Base-by-base conservation (phyloP, 305 asterid genomes). In the Ajuga reptans region DNA sequence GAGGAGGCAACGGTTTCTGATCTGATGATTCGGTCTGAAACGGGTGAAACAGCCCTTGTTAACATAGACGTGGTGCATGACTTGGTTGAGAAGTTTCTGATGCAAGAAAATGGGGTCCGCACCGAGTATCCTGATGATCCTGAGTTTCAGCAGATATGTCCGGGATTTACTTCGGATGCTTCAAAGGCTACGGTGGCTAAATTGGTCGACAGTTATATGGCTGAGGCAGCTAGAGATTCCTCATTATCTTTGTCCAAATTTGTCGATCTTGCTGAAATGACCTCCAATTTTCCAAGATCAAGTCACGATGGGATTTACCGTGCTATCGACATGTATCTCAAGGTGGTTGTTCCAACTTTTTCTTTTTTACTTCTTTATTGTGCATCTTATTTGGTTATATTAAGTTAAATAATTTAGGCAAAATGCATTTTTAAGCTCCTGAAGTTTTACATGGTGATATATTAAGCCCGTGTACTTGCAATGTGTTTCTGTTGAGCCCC, bases 221-320 rank as follows among this genome's bases (percentile, higher is more conserved):
- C 91, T 15, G 92, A 91, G 78, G 93, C 88, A 18, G 84, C 95
- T 21, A 77, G 83, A 71, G 97, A 87, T 75, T 66, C 82, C 11
- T 68, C 75, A 75, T 77, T 91, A 57, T 79, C 90, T 49, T 55
- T 86, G 78, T 65, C 83, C 2, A 83, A 80, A 74, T 87, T 91
- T 62, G 64, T 87, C n/a, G 84, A 80, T 69, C 82, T 91, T 31
- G 87, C 93, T 3, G 91, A 84, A 64, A 80, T 83, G 87, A 93
- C 86, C 1, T 79, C 93, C 9, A 72, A 73, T n/a, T 87, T 79
- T 67, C 84, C 88, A 4, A 83, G 96, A 78, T 68, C 79, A 21
- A 80, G 87, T n/a, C 97, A 91, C 42, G 96, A 89, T 69, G 92
- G 91, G 18, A 78, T 91, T 51, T 91, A 91, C 77, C 93, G 96